Percentiles rank a stretch among this genome's conserved stretches.
Evolutionary conservation across 768 basidiomycete species (phyloP).

Genomic region (Terana coerulea): DNA sequence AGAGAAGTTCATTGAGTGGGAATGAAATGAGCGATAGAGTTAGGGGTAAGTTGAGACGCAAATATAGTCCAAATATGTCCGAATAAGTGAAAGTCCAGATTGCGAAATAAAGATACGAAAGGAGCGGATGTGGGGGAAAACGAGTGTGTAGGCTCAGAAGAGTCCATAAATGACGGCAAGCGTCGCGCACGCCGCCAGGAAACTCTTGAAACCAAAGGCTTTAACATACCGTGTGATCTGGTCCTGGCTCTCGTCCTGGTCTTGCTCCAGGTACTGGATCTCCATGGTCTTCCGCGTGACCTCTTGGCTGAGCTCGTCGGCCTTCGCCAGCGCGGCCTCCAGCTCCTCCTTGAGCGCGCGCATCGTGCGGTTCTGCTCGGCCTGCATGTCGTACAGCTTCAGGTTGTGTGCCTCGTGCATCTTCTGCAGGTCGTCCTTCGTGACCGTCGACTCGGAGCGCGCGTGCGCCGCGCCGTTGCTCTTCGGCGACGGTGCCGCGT

Average conservation of each 20-base stretch:
- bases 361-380: constrained; percentile 57
- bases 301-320: constrained; percentile 55
- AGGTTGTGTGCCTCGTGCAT: constrained; percentile 83
- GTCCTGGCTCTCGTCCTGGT: constrained; percentile 73
- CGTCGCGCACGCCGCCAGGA: constrained; percentile 46
- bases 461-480: constrained; percentile 47
- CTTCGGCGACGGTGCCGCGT: constrained; percentile 45
- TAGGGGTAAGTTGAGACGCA: constrained; percentile 1
- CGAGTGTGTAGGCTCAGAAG: constrained; percentile 29
- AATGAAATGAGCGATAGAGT: constrained; percentile 1
- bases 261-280: constrained; percentile 69
- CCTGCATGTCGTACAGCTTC: constrained; percentile 71
- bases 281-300: constrained; percentile 74
- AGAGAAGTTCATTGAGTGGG: constrained; percentile 6
- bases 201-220: constrained; percentile 56
- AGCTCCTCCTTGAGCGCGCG: constrained; percentile 54
- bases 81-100: background rate
- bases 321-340: constrained; percentile 44
- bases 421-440: constrained; percentile 73
- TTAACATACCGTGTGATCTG: constrained; percentile 75
- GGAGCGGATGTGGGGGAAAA: constrained; percentile 17
- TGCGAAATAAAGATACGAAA: constrained; percentile 13
- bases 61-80: constrained; percentile 1
- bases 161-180: constrained; percentile 52
- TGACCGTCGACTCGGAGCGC: constrained; percentile 46